These are phyloP conservation scores for Hypoxylon cercidicola DNA, from an alignment of 495 filamentous ascomycete genomes.

Conservation along the genomic window DNA sequence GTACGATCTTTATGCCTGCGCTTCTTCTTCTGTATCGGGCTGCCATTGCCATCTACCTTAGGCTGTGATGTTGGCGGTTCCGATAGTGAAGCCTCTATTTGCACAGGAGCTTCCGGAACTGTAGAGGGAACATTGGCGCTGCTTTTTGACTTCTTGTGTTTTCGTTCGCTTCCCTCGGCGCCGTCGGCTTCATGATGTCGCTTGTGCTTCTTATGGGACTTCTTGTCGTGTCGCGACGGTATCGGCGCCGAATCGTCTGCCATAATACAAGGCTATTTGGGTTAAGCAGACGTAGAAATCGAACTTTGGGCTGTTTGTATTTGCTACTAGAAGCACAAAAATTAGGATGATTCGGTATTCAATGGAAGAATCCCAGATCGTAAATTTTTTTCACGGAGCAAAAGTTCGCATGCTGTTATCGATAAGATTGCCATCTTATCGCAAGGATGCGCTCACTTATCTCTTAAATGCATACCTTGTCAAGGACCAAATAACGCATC, in stretches of 20 bases:
- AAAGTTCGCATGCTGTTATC: slow-evolving; percentile 13
- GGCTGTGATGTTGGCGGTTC: slow-evolving; percentile 11
- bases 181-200: slow-evolving; percentile 52
- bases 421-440: slow-evolving; percentile 9
- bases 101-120: slow-evolving; percentile 18
- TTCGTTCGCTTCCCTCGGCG: slow-evolving; percentile 49
- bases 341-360: slow-evolving; percentile 8
- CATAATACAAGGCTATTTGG: slow-evolving; percentile 1
- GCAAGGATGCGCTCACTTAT: background rate
- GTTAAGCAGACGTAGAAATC: background rate
- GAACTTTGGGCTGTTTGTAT: background rate
- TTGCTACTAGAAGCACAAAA: too few species aligned
- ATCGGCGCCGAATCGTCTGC: slow-evolving; percentile 11
- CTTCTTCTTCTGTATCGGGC: slow-evolving; percentile 31
- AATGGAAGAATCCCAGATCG: slow-evolving; percentile 6
- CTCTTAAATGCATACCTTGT: too few species aligned
- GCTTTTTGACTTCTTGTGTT: slow-evolving; percentile 55
- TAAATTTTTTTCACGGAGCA: slow-evolving; percentile 29
- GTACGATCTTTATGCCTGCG: slow-evolving; percentile 27
- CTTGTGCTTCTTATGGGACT: slow-evolving; percentile 55
- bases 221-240: slow-evolving; percentile 42
- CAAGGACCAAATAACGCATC: too few species aligned
- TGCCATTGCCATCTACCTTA: slow-evolving; percentile 14
- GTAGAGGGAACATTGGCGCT: slow-evolving; percentile 18
- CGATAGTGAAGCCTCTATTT: slow-evolving; percentile 17